A percentile compares a stretch with the other conserved stretches of the same genome.
phyloP scores from a whole-genome alignment of 257 asterid species.

The Cynanchum wilfordii region DNA sequence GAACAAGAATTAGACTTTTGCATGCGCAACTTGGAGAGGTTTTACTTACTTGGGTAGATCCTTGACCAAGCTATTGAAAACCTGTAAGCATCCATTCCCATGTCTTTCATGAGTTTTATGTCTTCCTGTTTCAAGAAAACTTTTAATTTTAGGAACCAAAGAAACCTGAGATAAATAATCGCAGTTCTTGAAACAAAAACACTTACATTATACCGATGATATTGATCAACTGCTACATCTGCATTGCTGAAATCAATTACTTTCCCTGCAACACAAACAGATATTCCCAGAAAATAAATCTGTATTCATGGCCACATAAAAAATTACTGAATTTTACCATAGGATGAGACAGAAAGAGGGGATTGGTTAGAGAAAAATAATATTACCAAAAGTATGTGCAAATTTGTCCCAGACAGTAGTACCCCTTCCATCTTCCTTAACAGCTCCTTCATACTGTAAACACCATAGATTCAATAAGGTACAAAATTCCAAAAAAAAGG shows the following conservation, averaged over 20 bases:
- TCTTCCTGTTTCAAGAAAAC: conserved; percentile 49
- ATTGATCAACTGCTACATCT: conserved; percentile 79
- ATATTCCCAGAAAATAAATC: not conserved
- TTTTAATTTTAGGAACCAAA: too few relatives aligned
- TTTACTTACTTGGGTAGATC: conserved; percentile 66
- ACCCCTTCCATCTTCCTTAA: conserved; percentile 78
- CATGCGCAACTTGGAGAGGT: not conserved
- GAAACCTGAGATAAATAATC: too few relatives aligned
- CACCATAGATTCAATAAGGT: not conserved
- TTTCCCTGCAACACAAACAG: conserved; percentile 41
- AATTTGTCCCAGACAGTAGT: conserved; percentile 72
- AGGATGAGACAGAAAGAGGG: not conserved
- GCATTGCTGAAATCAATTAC: conserved; percentile 73
- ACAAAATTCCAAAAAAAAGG: too few relatives aligned
- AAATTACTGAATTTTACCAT: not conserved
- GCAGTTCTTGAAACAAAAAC: not conserved
- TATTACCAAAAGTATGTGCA: conserved; percentile 69
- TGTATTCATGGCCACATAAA: too few relatives aligned
- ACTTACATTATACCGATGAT: conserved; percentile 58
- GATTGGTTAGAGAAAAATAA: not conserved
- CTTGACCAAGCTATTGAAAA: conserved; percentile 93
- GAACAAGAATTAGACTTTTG: too few relatives aligned
- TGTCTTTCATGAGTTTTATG: conserved; percentile 60
- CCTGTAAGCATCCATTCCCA: conserved; percentile 97
- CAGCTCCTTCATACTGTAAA: conserved; percentile 84